Conservation (phyloP, 257 asterid species). For the Petunia secreta region DNA sequence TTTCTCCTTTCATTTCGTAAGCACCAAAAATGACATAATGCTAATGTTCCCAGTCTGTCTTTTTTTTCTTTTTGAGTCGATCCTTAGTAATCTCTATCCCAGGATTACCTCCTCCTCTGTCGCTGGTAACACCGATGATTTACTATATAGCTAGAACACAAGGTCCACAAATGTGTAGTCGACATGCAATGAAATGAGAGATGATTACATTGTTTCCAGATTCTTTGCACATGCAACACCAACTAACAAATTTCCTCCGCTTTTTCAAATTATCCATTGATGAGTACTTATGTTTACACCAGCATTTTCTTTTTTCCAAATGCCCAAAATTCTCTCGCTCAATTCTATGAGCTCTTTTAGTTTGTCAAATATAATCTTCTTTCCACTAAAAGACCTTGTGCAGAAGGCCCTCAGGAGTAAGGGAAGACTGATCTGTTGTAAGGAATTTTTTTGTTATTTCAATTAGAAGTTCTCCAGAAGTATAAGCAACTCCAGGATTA, state of each 20-base stretch:
- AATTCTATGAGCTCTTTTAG: background rate
- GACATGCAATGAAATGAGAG: slow-evolving; percentile 7
- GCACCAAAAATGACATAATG: slow-evolving; percentile 22
- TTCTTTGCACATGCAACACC: slow-evolving; percentile 6
- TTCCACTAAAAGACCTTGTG: slow-evolving; percentile 1
- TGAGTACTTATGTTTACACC: background rate
- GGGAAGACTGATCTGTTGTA: background rate
- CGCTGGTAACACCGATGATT: background rate
- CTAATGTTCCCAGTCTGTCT: slow-evolving; percentile 21
- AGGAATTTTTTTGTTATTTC: slow-evolving; percentile 12
- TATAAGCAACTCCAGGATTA: background rate
- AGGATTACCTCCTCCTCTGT: background rate
- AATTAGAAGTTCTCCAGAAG: slow-evolving; percentile 1
- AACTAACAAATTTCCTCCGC: background rate
- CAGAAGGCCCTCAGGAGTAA: slow-evolving; percentile 1
- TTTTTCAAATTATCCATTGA: background rate
- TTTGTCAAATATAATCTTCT: slow-evolving; percentile 3
- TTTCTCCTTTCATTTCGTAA: slow-evolving; percentile 1
- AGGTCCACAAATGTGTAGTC: background rate
- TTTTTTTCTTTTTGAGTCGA: background rate
- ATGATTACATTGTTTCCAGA: background rate
- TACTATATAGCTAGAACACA: background rate
- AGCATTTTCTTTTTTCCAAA: slow-evolving; percentile 1
- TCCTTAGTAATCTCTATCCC: background rate
- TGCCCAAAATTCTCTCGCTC: slow-evolving; percentile 15